These are phyloP conservation scores for Salpingoeca rosetta DNA, from an alignment of 78 protist species.

Conservation along the genomic window DNA sequence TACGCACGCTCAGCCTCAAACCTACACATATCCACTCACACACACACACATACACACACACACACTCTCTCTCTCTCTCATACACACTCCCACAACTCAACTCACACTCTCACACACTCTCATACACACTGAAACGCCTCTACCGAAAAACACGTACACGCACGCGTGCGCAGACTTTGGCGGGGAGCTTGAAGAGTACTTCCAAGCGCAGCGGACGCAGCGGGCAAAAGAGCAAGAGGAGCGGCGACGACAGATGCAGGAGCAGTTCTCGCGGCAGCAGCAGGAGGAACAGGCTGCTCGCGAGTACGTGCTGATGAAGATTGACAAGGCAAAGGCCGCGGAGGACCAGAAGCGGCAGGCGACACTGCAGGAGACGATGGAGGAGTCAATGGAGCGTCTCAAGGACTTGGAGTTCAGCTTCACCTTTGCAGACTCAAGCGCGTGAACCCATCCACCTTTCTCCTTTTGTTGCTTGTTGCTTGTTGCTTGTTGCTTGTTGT, in stretches of 20 bases:
- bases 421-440: not conserved
- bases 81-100: no score
- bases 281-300: not conserved
- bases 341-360: not conserved
- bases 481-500: no score
- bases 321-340: not conserved
- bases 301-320: not conserved
- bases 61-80: no score
- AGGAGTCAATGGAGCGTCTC: not conserved
- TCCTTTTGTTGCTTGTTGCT: no score
- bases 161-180: not conserved
- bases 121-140: not conserved
- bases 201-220: not conserved
- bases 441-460: no score
- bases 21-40: no score
- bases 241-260: not conserved
- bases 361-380: not conserved
- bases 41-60: no score
- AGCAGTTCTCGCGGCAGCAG: not conserved
- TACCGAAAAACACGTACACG: not conserved
- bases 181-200: not conserved
- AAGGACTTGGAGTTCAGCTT: not conserved
- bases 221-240: not conserved
- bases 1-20: no score
- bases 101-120: no score